These are phyloP conservation scores for Plasmodium chabaudi DNA, from an alignment of 169 alveolate species.

Conservation along the genomic window DNA sequence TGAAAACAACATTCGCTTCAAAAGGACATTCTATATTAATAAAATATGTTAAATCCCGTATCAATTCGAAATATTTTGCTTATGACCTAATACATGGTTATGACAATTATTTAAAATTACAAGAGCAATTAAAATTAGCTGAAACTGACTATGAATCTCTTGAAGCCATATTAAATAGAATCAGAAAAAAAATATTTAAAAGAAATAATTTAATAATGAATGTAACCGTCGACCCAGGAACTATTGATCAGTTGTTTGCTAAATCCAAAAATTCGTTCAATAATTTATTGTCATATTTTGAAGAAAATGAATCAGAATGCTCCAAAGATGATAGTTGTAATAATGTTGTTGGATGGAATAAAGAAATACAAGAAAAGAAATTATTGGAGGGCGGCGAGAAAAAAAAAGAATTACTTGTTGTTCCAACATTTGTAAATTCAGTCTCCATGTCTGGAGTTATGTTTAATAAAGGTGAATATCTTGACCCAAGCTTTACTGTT, in stretches of 20 bases:
- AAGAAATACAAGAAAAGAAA: constrained; percentile 54
- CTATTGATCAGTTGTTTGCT: constrained; percentile 73
- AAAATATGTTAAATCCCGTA: constrained; percentile 73
- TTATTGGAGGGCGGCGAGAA: constrained; percentile 18
- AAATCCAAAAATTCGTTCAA: constrained; percentile 45
- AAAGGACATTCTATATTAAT: constrained; percentile 77
- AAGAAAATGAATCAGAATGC: constrained; percentile 16
- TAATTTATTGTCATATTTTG: constrained; percentile 35
- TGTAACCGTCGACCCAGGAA: constrained; percentile 78
- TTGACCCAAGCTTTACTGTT: constrained; percentile 79
- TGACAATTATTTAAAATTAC: constrained; percentile 74
- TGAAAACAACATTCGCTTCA: constrained; percentile 73
- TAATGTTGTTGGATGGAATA: constrained; percentile 53
- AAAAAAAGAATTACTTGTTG: constrained; percentile 68
- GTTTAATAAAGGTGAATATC: constrained; percentile 78
- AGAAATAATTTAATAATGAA: constrained; percentile 77
- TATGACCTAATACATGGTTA: constrained; percentile 81
- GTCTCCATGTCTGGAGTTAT: constrained; percentile 86
- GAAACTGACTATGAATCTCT: constrained; percentile 78
- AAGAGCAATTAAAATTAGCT: constrained; percentile 78
- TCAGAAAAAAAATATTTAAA: constrained; percentile 78
- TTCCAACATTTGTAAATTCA: constrained; percentile 83
- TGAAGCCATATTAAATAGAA: constrained; percentile 72
- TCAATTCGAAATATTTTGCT: constrained; percentile 80
- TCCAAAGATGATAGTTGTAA: background rate